Percentiles rank a stretch among this genome's conserved stretches.
Evolutionary conservation across 2,329 filamentous ascomycete genomes (phyloP).

Genomic region (Beauveria rudraprayagi): DNA sequence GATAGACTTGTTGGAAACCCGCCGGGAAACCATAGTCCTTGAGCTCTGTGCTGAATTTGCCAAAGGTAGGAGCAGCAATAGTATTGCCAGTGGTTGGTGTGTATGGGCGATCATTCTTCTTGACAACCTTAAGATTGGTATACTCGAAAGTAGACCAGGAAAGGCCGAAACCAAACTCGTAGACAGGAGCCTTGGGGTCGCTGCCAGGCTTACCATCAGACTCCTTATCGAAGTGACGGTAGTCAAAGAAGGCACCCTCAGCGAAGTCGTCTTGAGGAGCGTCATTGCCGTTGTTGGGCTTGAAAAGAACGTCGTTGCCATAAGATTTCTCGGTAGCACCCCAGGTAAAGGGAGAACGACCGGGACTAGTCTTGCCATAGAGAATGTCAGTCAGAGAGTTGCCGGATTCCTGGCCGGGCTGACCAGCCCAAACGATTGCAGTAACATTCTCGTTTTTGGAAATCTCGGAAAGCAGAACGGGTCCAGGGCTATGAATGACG

Average conservation of each 20-base stretch:
- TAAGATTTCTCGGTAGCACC: slow-evolving; percentile 60
- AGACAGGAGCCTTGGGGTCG: slow-evolving; percentile 54
- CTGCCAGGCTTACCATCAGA: slow-evolving; percentile 25
- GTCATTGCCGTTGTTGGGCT: slow-evolving; percentile 57
- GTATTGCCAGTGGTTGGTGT: slow-evolving; percentile 54
- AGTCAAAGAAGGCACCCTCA: slow-evolving; percentile 74
- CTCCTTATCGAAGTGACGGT: slow-evolving; percentile 57
- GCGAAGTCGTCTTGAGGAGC: slow-evolving; percentile 66
- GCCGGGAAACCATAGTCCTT: slow-evolving; percentile 62
- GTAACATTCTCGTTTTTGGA: slow-evolving; percentile 71
- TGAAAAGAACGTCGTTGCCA: slow-evolving; percentile 57
- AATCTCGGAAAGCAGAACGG: slow-evolving; percentile 69
- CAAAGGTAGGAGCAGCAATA: slow-evolving; percentile 53
- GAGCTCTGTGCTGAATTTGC: slow-evolving; percentile 54
- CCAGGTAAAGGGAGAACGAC: slow-evolving; percentile 74
- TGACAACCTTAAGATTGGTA: slow-evolving; percentile 54
- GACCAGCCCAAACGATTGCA: slow-evolving; percentile 73
- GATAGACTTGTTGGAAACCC: slow-evolving; percentile 40
- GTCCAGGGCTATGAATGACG: slow-evolving; percentile 77
- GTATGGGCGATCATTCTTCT: slow-evolving; percentile 44
- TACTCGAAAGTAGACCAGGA: slow-evolving; percentile 75
- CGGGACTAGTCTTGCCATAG: slow-evolving; percentile 73
- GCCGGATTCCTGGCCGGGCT: slow-evolving; percentile 78
- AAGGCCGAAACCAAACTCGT: slow-evolving; percentile 74
- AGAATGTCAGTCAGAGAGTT: slow-evolving; percentile 75